A percentile compares a stretch with the other conserved stretches of the same genome.
These are phyloP conservation scores for Pyrrhoderma lamaoense DNA, from an alignment of 1,284 basidiomycete species.

Conservation along the genomic window DNA sequence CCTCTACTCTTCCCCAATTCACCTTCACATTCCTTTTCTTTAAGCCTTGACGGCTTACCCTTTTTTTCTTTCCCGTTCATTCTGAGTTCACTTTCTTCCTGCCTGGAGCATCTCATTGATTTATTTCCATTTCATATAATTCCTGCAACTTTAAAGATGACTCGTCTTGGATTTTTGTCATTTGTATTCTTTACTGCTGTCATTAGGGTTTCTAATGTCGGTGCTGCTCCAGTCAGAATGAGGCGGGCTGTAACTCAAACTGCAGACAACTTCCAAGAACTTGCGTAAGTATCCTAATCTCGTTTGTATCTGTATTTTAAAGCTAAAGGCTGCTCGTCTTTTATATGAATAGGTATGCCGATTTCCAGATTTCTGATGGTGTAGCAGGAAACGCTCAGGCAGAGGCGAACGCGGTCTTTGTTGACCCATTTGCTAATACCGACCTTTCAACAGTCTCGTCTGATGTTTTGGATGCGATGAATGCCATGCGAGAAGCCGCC, in stretches of 20 bases:
- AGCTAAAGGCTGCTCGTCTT: too few relatives aligned
- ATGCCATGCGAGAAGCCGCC: slow-evolving; percentile 39
- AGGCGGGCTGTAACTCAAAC: slow-evolving; percentile 11
- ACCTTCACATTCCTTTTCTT: neutral
- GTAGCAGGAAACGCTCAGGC: slow-evolving; percentile 35
- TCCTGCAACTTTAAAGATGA: slow-evolving; percentile 5
- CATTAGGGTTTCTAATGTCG: slow-evolving; percentile 16
- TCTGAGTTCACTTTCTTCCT: neutral
- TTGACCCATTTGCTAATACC: slow-evolving; percentile 19
- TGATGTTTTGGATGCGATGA: slow-evolving; percentile 27
- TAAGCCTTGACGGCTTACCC: slow-evolving; percentile 23
- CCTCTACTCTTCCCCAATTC: neutral
- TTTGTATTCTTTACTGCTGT: slow-evolving; percentile 16
- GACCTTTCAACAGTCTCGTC: slow-evolving; percentile 24
- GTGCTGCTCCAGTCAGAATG: slow-evolving; percentile 12
- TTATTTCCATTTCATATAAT: slow-evolving; percentile 4
- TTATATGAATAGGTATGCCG: slow-evolving; percentile 29
- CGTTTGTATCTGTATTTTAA: too few relatives aligned
- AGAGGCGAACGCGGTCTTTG: slow-evolving; percentile 37
- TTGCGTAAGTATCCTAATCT: slow-evolving; percentile 20
- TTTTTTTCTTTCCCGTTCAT: slow-evolving; percentile 17
- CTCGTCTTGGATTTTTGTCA: slow-evolving; percentile 18
- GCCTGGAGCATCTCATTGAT: slow-evolving; percentile 15
- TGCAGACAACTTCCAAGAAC: slow-evolving; percentile 21
- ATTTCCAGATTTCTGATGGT: slow-evolving; percentile 43